Base-by-base conservation (phyloP, 1,284 basidiomycete genomes). In the Cystobasidiaceae sp. region DNA sequence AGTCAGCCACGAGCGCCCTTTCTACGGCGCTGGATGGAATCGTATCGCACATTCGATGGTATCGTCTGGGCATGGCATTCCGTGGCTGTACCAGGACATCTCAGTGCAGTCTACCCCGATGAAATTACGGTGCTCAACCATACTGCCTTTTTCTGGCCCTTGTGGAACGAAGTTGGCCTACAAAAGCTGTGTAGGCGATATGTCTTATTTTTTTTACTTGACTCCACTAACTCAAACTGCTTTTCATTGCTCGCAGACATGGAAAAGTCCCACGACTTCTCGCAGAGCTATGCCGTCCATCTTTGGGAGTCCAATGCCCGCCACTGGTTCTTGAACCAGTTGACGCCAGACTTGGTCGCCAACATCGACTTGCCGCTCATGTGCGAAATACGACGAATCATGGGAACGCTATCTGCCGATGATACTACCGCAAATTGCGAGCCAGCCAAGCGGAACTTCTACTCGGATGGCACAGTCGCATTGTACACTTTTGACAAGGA, bases 71-170 rank as follows among this genome's bases (percentile, higher is more conserved):
- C 41, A 32, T 27, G 23, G 17, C 56, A 59, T 34, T 48, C 43
- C 17, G 56, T 59, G 21, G 23, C 23, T 4, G 15, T n/a, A 27
- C 56, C 56, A 8, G 25, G 41, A 19, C 46, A 62, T 25, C 48
- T 62, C 17, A 27, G 46, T 13, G 19, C n/a, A 8, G 15, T 28
- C 19, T 71, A 78, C 70, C 79, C 79, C 0, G 57, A 71, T 11
- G 79, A 81, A 52, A 67, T 81, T 19, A 79, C 79, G 45, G 79
- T 81, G 6, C 70, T 81, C 8, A 75, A 75, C 51, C 72, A 77
- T 33, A 69, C 74, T 33, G 80, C 80, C 0, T 79, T 81, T 72
- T 81, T 81, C 70, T 80, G 77, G 77, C 80, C 80, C 9, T 19
- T 48, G 9, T 48, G 45, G 45, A 25, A 48, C 45, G 45, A 48